Percentiles rank a stretch among this genome's conserved stretches.
Evolutionary conservation across 495 filamentous ascomycete genomes (phyloP).

Genomic region (Durotheca rogersii): DNA sequence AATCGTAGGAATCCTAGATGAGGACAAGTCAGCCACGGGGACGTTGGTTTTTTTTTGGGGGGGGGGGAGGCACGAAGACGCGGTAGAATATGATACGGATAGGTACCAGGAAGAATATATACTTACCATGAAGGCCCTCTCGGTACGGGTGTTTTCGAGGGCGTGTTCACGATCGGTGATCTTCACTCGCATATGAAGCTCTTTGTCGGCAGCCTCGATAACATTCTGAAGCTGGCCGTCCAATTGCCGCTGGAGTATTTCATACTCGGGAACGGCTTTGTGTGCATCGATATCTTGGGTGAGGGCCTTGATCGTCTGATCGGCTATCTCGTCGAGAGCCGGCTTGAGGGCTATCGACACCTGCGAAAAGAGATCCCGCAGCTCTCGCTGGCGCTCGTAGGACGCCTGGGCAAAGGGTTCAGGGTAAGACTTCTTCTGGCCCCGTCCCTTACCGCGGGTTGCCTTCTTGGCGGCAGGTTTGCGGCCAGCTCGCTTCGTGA

Average conservation of each 20-base stretch:
- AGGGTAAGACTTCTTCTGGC: constrained; percentile 46
- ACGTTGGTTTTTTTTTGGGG: no score
- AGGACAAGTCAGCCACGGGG: constrained; percentile 11
- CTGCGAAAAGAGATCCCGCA: constrained; percentile 41
- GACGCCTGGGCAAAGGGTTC: constrained; percentile 44
- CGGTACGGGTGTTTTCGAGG: constrained; percentile 5
- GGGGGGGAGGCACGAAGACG: no score
- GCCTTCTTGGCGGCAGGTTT: constrained; percentile 39
- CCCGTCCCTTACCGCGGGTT: constrained; percentile 39
- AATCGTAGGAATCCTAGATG: constrained; percentile 30
- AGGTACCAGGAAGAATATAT: not conserved
- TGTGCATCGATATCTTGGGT: constrained; percentile 33
- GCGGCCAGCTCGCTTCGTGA: constrained; percentile 29
- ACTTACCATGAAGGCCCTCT: constrained; percentile 29
- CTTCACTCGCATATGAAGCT: constrained; percentile 8
- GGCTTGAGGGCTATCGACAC: constrained; percentile 45
- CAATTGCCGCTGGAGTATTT: constrained; percentile 32
- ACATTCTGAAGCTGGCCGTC: constrained; percentile 28
- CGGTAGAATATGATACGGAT: no score
- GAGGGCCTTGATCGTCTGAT: constrained; percentile 40
- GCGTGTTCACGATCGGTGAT: constrained; percentile 24
- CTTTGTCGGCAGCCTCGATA: constrained; percentile 20
- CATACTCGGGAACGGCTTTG: constrained; percentile 39
- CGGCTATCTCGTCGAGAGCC: constrained; percentile 45
- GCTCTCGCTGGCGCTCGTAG: constrained; percentile 47